These are phyloP conservation scores for Aurifilum marmelostoma DNA, from an alignment of 2,329 filamentous ascomycete species.

Conservation along the genomic window DNA sequence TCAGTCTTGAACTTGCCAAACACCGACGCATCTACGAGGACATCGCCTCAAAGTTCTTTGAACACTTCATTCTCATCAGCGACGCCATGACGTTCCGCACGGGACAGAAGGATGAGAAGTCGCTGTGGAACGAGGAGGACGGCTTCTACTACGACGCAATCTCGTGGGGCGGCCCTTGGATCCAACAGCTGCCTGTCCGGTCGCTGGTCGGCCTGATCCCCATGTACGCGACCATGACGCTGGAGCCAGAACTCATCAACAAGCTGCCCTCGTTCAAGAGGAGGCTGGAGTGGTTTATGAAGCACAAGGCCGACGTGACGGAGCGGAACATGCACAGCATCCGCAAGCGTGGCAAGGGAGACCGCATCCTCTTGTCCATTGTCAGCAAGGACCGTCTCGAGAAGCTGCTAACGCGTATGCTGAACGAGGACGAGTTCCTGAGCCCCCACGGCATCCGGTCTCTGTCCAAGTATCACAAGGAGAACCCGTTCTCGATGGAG, in stretches of 20 bases:
- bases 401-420: constrained; percentile 87
- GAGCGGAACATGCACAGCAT: constrained; percentile 96
- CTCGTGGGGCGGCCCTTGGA: constrained; percentile 91
- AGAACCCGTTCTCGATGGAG: constrained; percentile 91
- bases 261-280: constrained; percentile 92
- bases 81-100: constrained; percentile 91
- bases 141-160: constrained; percentile 99
- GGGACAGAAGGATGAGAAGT: constrained; percentile 72
- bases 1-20: constrained; percentile 91
- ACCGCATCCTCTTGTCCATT: constrained; percentile 84
- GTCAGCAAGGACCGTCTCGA: constrained; percentile 92
- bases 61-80: constrained; percentile 97
- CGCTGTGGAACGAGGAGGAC: constrained; percentile 94
- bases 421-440: constrained; percentile 92
- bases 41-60: constrained; percentile 97
- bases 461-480: constrained; percentile 86
- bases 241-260: constrained; percentile 93
- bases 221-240: constrained; percentile 85
- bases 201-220: constrained; percentile 94
- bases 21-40: constrained; percentile 95
- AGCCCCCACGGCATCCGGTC: constrained; percentile 89
- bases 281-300: constrained; percentile 90
- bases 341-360: constrained; percentile 83
- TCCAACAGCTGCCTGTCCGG: constrained; percentile 87
- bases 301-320: constrained; percentile 82